A percentile compares a stretch with the other conserved stretches of the same genome.
Conservation (phyloP, 2,329 filamentous ascomycete genomes). For the Botrytis cinerea region DNA sequence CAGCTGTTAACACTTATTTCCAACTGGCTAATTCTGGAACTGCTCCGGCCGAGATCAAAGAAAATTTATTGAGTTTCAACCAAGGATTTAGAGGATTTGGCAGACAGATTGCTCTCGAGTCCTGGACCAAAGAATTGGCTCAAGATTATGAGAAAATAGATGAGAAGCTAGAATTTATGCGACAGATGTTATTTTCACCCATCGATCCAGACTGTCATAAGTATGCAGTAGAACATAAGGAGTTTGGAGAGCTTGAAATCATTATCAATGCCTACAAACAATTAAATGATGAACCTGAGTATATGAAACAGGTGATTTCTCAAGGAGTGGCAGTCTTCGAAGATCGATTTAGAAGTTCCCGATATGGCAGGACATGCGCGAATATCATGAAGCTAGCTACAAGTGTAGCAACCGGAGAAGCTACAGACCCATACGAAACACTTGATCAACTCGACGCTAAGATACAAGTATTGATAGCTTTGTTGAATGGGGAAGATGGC, state of each 20-base stretch:
- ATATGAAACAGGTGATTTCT: background rate
- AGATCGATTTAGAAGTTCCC: background rate
- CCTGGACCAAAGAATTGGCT: background rate
- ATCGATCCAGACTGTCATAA: background rate
- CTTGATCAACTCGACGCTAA: background rate
- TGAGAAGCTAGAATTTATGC: background rate
- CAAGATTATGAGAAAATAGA: constrained; percentile 4
- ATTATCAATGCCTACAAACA: background rate
- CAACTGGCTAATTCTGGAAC: background rate
- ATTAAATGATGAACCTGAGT: background rate
- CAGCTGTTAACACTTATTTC: background rate
- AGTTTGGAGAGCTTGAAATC: background rate
- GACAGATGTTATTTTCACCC: constrained; percentile 2
- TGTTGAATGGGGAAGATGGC: background rate
- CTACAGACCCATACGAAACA: too few relatives aligned
- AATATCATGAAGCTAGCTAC: background rate
- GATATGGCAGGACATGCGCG: background rate
- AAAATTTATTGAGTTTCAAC: constrained; percentile 4
- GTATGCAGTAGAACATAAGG: background rate
- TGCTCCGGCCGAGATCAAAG: background rate
- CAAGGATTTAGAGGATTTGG: background rate
- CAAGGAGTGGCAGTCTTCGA: background rate
- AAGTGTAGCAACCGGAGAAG: background rate
- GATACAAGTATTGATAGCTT: background rate
- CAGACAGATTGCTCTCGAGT: background rate